These are phyloP conservation scores for Chionographis japonica DNA, from an alignment of 106 monocot genomes.

Conservation along the genomic window DNA sequence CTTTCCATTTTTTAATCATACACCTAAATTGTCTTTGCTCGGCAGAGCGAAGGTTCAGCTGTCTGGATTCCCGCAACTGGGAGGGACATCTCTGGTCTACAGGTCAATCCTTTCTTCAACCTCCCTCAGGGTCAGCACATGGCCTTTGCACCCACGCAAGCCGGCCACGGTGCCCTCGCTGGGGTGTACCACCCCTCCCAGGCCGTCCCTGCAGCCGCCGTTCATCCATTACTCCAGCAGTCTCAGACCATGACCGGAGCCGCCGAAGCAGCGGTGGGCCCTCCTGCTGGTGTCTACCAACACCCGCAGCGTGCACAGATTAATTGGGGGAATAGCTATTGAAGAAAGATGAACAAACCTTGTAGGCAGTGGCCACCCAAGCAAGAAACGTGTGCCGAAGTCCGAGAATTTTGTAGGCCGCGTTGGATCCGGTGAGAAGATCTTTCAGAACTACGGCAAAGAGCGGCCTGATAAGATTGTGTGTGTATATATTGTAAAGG, in stretches of 20 bases:
- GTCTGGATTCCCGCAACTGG: slow-evolving; percentile 75
- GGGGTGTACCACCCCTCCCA: slow-evolving; percentile 63
- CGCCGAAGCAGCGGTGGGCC: slow-evolving; percentile 64
- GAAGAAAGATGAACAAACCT: slow-evolving; percentile 2
- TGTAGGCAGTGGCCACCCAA: slow-evolving; percentile 1
- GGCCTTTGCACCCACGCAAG: slow-evolving; percentile 53
- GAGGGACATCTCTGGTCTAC: slow-evolving; percentile 53
- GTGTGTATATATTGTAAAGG: slow-evolving; percentile 35
- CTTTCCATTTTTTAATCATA: background rate
- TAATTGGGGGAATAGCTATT: slow-evolving; percentile 66
- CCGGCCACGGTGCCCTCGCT: slow-evolving; percentile 38
- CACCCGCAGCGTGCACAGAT: slow-evolving; percentile 54
- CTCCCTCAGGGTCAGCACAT: slow-evolving; percentile 73
- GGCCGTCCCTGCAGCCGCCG: slow-evolving; percentile 27
- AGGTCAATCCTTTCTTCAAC: slow-evolving; percentile 61
- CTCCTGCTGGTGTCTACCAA: slow-evolving; percentile 50
- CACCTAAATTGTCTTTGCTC: background rate
- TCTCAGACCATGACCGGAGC: slow-evolving; percentile 47
- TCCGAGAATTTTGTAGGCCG: background rate
- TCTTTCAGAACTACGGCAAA: background rate
- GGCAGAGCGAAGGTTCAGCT: slow-evolving; percentile 69
- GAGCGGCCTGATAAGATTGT: slow-evolving; percentile 29
- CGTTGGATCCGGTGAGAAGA: slow-evolving; percentile 3
- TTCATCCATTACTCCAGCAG: slow-evolving; percentile 64
- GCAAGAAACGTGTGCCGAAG: background rate